These are phyloP conservation scores for Eutypella sp. DNA, from an alignment of 2,329 filamentous ascomycete species.

Conservation along the genomic window DNA sequence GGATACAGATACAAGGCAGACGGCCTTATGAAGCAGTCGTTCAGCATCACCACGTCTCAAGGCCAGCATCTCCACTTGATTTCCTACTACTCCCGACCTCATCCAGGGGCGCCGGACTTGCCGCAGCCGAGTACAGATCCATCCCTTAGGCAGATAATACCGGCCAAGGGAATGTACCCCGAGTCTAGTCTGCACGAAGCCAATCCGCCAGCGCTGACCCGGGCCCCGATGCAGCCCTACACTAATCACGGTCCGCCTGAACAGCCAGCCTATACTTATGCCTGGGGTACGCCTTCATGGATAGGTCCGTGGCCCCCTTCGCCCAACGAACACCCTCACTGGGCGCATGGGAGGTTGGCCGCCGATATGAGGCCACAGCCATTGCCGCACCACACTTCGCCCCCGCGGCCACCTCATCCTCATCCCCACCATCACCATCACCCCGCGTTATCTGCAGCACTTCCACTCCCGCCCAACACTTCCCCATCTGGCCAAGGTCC, in stretches of 20 bases:
- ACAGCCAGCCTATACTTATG: slow-evolving; percentile 32
- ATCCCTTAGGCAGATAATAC: slow-evolving; percentile 72
- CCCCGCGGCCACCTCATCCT: too few relatives aligned
- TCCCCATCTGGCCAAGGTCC: slow-evolving; percentile 13
- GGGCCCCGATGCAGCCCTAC: slow-evolving; percentile 61
- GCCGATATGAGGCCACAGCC: slow-evolving; percentile 23
- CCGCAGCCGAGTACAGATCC: slow-evolving; percentile 80
- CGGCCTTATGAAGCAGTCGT: slow-evolving; percentile 98
- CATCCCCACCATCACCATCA: slow-evolving; percentile 12
- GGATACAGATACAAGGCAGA: slow-evolving; percentile 94
- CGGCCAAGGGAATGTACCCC: slow-evolving; percentile 92
- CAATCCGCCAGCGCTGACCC: slow-evolving; percentile 73
- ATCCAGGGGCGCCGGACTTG: slow-evolving; percentile 66
- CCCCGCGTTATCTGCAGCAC: slow-evolving; percentile 12
- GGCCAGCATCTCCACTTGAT: slow-evolving; percentile 93
- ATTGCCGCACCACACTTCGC: too few relatives aligned
- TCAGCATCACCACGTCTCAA: slow-evolving; percentile 91
- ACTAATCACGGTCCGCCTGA: slow-evolving; percentile 21
- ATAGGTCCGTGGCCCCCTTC: slow-evolving; percentile 30
- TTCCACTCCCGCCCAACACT: slow-evolving; percentile 13
- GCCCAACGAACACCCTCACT: slow-evolving; percentile 36
- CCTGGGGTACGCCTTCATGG: slow-evolving; percentile 35
- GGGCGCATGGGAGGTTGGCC: slow-evolving; percentile 23
- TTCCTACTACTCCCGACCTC: slow-evolving; percentile 87
- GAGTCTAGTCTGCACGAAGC: slow-evolving; percentile 89